phyloP scores from a whole-genome alignment of 2,329 filamentous ascomycete genomes.

The Canariomyces notabilis region DNA sequence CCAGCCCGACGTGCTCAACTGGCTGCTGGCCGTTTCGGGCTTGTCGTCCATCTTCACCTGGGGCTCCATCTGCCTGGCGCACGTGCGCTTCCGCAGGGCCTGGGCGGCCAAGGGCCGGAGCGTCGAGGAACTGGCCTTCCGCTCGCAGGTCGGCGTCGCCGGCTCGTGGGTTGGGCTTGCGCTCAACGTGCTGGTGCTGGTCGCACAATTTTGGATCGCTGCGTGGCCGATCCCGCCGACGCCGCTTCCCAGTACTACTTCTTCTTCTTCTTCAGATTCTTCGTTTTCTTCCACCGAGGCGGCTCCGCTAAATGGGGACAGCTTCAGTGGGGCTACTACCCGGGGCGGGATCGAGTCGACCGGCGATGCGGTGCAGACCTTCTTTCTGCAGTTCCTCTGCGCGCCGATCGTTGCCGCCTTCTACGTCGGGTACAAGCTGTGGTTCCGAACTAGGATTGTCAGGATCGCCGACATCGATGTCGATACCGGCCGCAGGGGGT shows the following conservation, averaged over 20 bases:
- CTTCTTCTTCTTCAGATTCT: slow-evolving; percentile 31
- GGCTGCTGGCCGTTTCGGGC: slow-evolving; percentile 72
- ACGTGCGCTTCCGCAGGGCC: slow-evolving; percentile 85
- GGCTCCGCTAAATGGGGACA: not conserved
- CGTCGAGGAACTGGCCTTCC: slow-evolving; percentile 76
- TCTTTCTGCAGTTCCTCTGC: slow-evolving; percentile 70
- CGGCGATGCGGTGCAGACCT: slow-evolving; percentile 51
- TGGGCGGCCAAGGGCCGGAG: slow-evolving; percentile 66
- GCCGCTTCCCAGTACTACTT: slow-evolving; percentile 37
- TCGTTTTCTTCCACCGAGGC: not conserved
- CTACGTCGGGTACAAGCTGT: slow-evolving; percentile 72
- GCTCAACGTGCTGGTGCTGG: slow-evolving; percentile 70
- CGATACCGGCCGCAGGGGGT: slow-evolving; percentile 75
- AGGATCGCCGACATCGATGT: slow-evolving; percentile 74
- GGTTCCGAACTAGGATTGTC: slow-evolving; percentile 64
- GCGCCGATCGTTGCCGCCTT: slow-evolving; percentile 63
- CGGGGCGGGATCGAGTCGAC: not conserved
- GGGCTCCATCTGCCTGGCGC: slow-evolving; percentile 80
- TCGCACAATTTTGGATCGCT: slow-evolving; percentile 85
- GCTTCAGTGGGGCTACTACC: not conserved
- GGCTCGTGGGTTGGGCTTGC: slow-evolving; percentile 77
- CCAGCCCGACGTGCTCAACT: slow-evolving; percentile 63
- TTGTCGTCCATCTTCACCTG: slow-evolving; percentile 74
- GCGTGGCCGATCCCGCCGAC: slow-evolving; percentile 65
- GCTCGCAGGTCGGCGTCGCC: slow-evolving; percentile 68